Evolutionary conservation across 495 filamentous ascomycete species (phyloP), one percentile per base, ranked within the genome.

Genomic region (Xanthoparmelia taractica): DNA sequence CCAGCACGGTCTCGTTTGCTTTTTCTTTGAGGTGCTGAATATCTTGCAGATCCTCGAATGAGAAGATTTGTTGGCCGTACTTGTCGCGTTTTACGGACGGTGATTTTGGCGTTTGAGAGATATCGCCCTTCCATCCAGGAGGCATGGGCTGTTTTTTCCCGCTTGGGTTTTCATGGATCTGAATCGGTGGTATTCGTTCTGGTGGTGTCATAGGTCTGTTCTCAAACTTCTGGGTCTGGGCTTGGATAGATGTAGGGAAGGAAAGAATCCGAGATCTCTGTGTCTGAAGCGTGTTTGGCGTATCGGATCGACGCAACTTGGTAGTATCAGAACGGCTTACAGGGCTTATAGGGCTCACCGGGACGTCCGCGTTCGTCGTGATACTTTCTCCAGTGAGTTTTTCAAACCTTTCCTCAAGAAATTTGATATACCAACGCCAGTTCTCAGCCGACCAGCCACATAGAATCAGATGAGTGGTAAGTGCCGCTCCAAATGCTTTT

Each of bases 401-500:
- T 12, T 43, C 40, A 58, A 11, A 57, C 12, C 63, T 54, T 17
- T 76, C 68, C 43, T 80, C 77, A 5, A 80, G 70, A 59, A 66
- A 69, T 38, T 75, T 75, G 20, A 80, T 71, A 63, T 79, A 80
- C 68, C 76, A 77, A 20, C 74, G 65, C 78, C 79, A 81, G 59
- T 73, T 72, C 50, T 80, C 79, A 27, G 60, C 69, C 25, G 75
- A 74, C 78, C 78, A 80, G 47, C 80, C 75, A 43, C 72, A 70
- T 20, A 78, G 58, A 18, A 79, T 67, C 27, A 76, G 59, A 60
- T 81, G 79, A 3, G 68, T 70, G 27, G 69, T 64, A 17, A 81
- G 68, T 20, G 72, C 63, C 17, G 73, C 67, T 29, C 65, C 55
- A 54, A 80, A 74, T 13, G 71, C 69, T 12, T 60, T 57, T 25